Base-by-base conservation (phyloP, 257 asterid genomes). In the Paulownia fortunei region DNA sequence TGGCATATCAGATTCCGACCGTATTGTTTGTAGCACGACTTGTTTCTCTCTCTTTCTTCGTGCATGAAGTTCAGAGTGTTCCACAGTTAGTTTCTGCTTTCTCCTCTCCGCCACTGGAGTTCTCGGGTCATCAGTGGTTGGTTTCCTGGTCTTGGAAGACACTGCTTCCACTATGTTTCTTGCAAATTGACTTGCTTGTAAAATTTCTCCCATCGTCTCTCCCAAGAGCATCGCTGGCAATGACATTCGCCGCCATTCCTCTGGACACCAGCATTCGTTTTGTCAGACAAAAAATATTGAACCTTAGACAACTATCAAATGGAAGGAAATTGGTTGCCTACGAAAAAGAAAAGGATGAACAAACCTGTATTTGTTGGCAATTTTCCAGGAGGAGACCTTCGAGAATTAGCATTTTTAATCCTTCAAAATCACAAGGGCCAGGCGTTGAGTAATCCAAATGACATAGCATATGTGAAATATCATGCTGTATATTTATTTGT, bases 181-280 rank as follows among this genome's bases (percentile, higher is more conserved):
- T 3, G 94, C 92, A 47, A 89, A 88, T 64, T 86, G 87, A 55
- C 89, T 86, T 41, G 93, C 90, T 77, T 86, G 85, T 23, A 88
- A 62, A 44, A 91, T 91, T 69, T 91, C 97, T 75, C 82, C 88
- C 58, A 91, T 84, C 1, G 94, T 91, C 52, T 89, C 97, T 36
- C 88, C 93, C 8, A 91, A 64, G 12, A 91, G 87, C 94, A 91
- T 89, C 54, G 97, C 93, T 16, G 97, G 94, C 69, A 91, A 56
- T 10, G 97, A 91, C 93, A 86, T 89, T 54, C 88, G 73, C 65
- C 72, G 58, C 97, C 96, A 90, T 70, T 89, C 96, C 61, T 88
- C 96, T 88, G 84, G 16, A 30, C 36, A 30, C 36, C 36, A 30
- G 36, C 36, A 30, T 4, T 1, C 36, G 4, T 30, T 30, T 1